A percentile compares a stretch with the other conserved stretches of the same genome.
These are phyloP conservation scores for Chlorokybus atmophyticus DNA, from an alignment of 139 green algal species.

Conservation along the genomic window DNA sequence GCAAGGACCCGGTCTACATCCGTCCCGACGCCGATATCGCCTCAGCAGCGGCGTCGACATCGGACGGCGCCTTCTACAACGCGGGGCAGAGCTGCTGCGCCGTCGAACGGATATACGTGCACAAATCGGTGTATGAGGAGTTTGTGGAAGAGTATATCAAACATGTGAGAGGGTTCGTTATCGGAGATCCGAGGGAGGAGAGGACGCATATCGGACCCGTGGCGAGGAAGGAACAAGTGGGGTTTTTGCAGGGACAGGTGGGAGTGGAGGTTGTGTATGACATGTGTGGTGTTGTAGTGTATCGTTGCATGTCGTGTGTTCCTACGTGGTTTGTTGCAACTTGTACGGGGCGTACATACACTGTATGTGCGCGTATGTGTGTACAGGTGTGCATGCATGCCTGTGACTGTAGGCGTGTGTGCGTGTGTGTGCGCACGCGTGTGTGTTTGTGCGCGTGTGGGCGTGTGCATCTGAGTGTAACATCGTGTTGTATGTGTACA, in stretches of 20 bases:
- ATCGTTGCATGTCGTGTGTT: no score
- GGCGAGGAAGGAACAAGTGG: constrained; percentile 1
- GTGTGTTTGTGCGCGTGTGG: no score
- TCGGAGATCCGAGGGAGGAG: constrained; percentile 19
- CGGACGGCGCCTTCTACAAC: constrained; percentile 26
- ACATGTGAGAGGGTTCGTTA: constrained; percentile 9
- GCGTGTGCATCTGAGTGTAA: no score
- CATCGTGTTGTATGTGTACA: no score
- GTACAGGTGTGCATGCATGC: no score
- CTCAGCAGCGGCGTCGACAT: constrained; percentile 5
- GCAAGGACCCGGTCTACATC: constrained; percentile 25
- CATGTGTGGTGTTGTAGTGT: no score
- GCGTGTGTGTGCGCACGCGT: no score
- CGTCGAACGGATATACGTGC: constrained; percentile 25
- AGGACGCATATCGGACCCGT: constrained; percentile 20
- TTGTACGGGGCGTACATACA: no score
- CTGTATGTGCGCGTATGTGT: no score
- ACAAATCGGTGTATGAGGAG: constrained; percentile 1
- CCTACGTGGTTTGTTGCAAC: no score
- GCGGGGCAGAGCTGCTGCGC: constrained; percentile 22
- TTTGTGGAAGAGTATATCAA: constrained; percentile 13
- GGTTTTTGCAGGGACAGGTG: constrained; percentile 7
- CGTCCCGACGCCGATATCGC: constrained; percentile 18
- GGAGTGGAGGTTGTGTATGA: neutral
- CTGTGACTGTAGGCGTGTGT: no score